phyloP scores from a whole-genome alignment of 345 rosid species.

The Xanthoceras sorbifolium region DNA sequence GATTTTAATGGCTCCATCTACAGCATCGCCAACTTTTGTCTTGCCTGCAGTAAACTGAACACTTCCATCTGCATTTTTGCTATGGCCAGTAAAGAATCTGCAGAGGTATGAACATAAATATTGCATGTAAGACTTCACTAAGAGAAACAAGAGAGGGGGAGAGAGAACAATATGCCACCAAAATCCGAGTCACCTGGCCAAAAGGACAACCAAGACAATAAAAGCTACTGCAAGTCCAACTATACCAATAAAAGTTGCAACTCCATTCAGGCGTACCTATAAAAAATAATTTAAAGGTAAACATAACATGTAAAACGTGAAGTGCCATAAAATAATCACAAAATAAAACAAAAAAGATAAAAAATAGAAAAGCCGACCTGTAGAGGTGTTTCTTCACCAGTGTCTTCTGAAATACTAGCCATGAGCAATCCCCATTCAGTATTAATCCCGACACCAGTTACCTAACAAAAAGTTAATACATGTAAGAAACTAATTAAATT shows the following conservation, averaged over 20 bases:
- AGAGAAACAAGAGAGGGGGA: not conserved
- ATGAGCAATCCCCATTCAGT: conserved; percentile 99
- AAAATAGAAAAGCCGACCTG: conserved; percentile 50
- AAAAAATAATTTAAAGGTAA: conserved; percentile 8
- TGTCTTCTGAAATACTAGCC: conserved; percentile 98
- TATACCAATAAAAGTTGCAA: conserved; percentile 92
- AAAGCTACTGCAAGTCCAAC: conserved; percentile 90
- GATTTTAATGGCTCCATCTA: conserved; percentile 74
- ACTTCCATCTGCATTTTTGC: conserved; percentile 45
- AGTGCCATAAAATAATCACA: conserved; percentile 3
- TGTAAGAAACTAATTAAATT: not conserved
- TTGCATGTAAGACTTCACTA: not conserved
- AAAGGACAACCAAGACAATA: conserved; percentile 75
- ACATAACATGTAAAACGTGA: conserved; percentile 20
- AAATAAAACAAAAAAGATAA: not conserved
- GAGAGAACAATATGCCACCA: conserved; percentile 7
- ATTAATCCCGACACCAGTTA: conserved; percentile 87
- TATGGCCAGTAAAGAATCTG: conserved; percentile 86
- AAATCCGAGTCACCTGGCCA: conserved; percentile 57
- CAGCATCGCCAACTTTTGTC: conserved; percentile 54
- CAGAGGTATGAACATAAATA: conserved; percentile 12
- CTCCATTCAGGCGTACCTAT: conserved; percentile 97
- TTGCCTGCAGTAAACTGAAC: conserved; percentile 57
- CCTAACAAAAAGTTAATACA: conserved; percentile 42
- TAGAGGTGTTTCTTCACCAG: conserved; percentile 98